Evolutionary conservation across 78 protist genomes (phyloP), one percentile per base, ranked within the genome.

Genomic region (Polysphondylium violaceum): DNA sequence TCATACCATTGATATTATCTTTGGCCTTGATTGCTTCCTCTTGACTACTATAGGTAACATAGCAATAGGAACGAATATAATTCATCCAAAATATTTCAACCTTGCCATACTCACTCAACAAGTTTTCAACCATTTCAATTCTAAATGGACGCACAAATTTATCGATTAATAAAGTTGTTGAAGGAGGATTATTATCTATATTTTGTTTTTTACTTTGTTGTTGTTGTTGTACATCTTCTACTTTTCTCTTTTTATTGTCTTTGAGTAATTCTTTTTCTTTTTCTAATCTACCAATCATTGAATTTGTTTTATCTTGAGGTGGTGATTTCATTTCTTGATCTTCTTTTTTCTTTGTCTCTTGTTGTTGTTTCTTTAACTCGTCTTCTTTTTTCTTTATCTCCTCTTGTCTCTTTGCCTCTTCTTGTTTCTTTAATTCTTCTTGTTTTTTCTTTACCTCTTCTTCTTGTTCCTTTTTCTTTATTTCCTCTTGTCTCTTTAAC

Each of bases 81-180:
- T 88, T 74, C 78, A 88, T 76, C 76, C 86, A 74, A 40, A 56
- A 88, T 1, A 23, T 5, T 41, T 41, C 44, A 8, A 74, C 63
- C 12, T 41, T 19, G 5, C 94, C 94, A 60, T 51, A 31, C 47
- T 58, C 38, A 23, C 40, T 21, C 27, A 88, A 11, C 44, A 88
- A 56, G 12, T 59, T 43, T 36, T 88, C 47, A 6, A 65, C 36
- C 14, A 36, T 19, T 3, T 36, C 74, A 0, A 47, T 25, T 29
- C 83, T 88, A 36, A 88, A 76, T 7, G 94, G 94, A 61, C 94
- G 58, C 9, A 88, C 78, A 27, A 88, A 74, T 29, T 88, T 74
- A 35, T 27, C 53, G 35, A 88, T 88, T 23, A 73, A 38, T 11
- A 83, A 29, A 23, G 55, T 76, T 21, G 31, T 73, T 7, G 51